These are phyloP conservation scores for Flaveria linearis DNA, from an alignment of 129 eudicot genomes.

Conservation along the genomic window DNA sequence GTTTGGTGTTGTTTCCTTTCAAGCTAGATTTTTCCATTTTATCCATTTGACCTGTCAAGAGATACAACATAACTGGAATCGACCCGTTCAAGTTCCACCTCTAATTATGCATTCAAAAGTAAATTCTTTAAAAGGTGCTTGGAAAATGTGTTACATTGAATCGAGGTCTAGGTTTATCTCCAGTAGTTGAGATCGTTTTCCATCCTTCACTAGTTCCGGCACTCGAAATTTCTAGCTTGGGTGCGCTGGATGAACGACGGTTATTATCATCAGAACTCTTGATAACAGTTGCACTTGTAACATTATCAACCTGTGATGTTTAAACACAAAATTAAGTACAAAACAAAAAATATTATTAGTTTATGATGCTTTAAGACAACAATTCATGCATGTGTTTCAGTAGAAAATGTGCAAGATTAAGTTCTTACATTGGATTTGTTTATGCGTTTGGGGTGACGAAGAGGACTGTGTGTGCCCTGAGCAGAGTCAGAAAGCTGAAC, in stretches of 20 bases:
- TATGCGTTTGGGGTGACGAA: conserved; percentile 61
- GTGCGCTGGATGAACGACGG: conserved; percentile 48
- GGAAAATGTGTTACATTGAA: conserved; percentile 57
- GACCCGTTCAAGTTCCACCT: neutral
- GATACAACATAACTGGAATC: no score
- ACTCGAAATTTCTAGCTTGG: conserved; percentile 51
- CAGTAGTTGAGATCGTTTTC: conserved; percentile 68
- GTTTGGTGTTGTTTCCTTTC: no score
- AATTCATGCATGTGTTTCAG: neutral
- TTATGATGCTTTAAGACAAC: conserved; percentile 22
- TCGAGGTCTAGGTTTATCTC: conserved; percentile 92
- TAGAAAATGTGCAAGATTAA: conserved; percentile 4
- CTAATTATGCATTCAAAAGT: neutral
- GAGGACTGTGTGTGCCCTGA: conserved; percentile 84
- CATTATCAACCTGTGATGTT: neutral
- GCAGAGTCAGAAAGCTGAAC: conserved; percentile 86
- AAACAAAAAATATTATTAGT: neutral
- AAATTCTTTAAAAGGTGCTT: neutral
- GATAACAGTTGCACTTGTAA: neutral
- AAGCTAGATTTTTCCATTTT: no score
- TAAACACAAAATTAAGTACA: neutral
- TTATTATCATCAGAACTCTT: conserved; percentile 58
- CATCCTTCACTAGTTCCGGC: conserved; percentile 75
- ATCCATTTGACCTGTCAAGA: no score
- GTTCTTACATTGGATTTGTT: conserved; percentile 57